Evolutionary conservation across 768 basidiomycete species (phyloP), one percentile per base, ranked within the genome.

Genomic region (Amanita inopinata): DNA sequence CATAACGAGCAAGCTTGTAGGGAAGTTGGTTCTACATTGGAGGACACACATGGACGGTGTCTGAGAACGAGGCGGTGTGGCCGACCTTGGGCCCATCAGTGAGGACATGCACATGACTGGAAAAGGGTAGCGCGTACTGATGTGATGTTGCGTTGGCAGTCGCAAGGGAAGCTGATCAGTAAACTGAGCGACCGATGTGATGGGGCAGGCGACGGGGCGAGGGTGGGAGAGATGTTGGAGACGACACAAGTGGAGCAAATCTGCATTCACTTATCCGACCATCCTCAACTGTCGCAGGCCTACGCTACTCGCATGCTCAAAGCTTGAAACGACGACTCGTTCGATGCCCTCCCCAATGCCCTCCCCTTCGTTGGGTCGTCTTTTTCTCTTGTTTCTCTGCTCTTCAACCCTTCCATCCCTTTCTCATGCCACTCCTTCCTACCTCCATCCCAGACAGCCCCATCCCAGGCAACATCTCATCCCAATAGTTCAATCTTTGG

Each of bases 21-120:
- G 61, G 62, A 28, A 56, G 45, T 1, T 76, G 74, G 75, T 71
- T 55, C 47, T 77, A 74, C 45, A 60, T 77, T 18, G 74, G 74
- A 10, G 66, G 63, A n/a, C 60, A 67, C 34, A 50, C 56, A n/a
- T 77, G 73, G 71, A 53, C 52, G 0, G 45, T 63, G 11, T 53
- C 51, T 3, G 46, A 63, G 5, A 42, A 58, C 19, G 41, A 50
- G 27, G 46, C 53, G 44, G 45, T 73, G 32, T 75, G 73, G 72
- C 56, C 59, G 17, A 54, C 53, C n/a, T 58, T 63, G 45, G 57
- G 47, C 37, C 54, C 55, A 34, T 60, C 52, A 53, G 72, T 70
- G 52, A 56, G 59, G 38, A 24, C 12, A 8, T 8, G 27, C 27
- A 27, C 33, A 18, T 20, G 12, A 30, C 11, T 42, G 17, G n/a